These are phyloP conservation scores for Colletotrichum zoysiae DNA, from an alignment of 2,329 filamentous ascomycete genomes.

Conservation along the genomic window DNA sequence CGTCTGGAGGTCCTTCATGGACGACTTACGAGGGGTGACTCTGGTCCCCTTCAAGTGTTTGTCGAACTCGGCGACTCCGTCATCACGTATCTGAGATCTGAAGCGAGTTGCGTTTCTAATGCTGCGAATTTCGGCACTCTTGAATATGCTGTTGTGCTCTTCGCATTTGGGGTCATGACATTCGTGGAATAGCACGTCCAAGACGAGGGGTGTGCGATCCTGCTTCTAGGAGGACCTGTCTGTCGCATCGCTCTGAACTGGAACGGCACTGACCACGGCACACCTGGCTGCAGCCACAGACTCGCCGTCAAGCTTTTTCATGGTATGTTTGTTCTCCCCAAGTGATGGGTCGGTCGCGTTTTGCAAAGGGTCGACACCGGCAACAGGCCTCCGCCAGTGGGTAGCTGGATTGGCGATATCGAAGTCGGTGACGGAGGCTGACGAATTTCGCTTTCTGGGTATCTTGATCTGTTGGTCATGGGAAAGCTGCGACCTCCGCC, in stretches of 20 bases:
- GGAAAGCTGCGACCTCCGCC: constrained; percentile 23
- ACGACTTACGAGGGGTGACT: constrained; percentile 32
- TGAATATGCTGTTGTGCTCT: constrained; percentile 15
- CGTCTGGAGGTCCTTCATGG: constrained; percentile 18
- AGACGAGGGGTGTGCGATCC: constrained; percentile 17
- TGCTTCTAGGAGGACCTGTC: constrained; percentile 22
- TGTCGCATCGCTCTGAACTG: constrained; percentile 1
- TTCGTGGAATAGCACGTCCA: constrained; percentile 35
- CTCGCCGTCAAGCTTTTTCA: neutral
- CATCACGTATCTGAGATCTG: constrained; percentile 11
- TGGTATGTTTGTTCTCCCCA: neutral
- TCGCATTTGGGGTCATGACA: constrained; percentile 24
- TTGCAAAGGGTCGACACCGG: constrained; percentile 16
- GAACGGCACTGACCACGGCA: neutral
- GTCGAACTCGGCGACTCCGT: constrained; percentile 6
- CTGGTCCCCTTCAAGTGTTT: constrained; percentile 14
- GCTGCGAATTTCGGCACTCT: constrained; percentile 37
- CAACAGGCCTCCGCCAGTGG: constrained; percentile 19
- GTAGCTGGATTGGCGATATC: constrained; percentile 27
- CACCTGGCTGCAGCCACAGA: constrained; percentile 2
- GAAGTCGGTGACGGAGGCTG: constrained; percentile 11
- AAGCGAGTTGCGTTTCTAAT: constrained; percentile 35
- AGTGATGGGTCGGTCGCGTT: constrained; percentile 10
- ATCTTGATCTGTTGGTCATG: neutral
- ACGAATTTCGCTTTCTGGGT: constrained; percentile 11